These are phyloP conservation scores for Ustilago nuda DNA, from an alignment of 1,284 basidiomycete genomes.

Conservation along the genomic window DNA sequence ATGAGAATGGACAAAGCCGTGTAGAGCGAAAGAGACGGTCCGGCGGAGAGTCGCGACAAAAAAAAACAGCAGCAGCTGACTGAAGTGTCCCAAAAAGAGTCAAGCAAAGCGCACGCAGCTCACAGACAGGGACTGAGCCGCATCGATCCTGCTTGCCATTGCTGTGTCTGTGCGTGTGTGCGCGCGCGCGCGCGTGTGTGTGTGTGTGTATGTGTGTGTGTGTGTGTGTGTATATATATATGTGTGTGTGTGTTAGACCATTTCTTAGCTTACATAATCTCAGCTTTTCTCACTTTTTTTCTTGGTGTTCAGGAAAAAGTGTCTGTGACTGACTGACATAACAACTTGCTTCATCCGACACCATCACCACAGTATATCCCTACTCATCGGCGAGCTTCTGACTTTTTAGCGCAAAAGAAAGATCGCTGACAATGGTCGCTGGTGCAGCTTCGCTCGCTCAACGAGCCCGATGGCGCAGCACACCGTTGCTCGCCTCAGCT, in stretches of 20 bases:
- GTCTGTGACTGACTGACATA: neutral
- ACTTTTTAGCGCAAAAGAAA: neutral
- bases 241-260: neutral
- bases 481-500: constrained; percentile 24
- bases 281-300: constrained; percentile 2
- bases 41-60: constrained; percentile 7
- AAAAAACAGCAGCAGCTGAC: neutral
- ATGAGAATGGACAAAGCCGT: neutral
- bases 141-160: neutral
- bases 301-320: neutral
- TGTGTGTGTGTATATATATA: neutral
- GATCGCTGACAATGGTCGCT: constrained; percentile 14
- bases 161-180: constrained; percentile 1
- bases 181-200: neutral
- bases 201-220: neutral
- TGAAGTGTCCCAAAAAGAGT: neutral
- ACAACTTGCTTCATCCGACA: constrained; percentile 7
- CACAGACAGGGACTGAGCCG: neutral
- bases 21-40: neutral
- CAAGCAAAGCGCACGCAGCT: neutral
- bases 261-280: constrained; percentile 1
- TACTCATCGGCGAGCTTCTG: neutral
- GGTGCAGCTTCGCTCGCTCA: constrained; percentile 33
- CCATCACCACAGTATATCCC: neutral
- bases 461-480: constrained; percentile 22